Evolutionary conservation across 805 yeast species (phyloP), one percentile per base, ranked within the genome.

Genomic region (Ogataea minuta): DNA sequence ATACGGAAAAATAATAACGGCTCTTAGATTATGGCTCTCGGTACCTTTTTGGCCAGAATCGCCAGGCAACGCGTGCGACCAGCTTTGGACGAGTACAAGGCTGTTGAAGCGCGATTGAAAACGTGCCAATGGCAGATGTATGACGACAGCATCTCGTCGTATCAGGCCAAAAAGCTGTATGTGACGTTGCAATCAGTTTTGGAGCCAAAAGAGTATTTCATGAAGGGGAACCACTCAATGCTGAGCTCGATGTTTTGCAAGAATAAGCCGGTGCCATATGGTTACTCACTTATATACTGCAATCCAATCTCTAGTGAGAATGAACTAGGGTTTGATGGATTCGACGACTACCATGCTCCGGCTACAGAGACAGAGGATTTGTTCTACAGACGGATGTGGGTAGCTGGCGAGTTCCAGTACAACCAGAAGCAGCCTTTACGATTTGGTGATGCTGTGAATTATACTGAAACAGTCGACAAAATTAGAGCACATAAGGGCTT

Each of bases 291-390:
- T 36, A 56, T 84, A 1, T 87, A 71, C 55, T 79, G 79, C 59
- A 84, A 82, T 51, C 89, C 87, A 16, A 51, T 66, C 4, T 62
- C 74, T 25, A 58, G 62, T 26, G 81, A 74, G 37, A 32, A 48
- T 0, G 60, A 61, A 3, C 55, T 87, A 13, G 80, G 83, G 2
- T 33, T 49, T 2, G 97, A 89, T 59, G 96, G 96, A 1, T 89
- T 87, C 60, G 95, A 84, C 48, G 70, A 79, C 31, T 77, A 83
- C 49, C 93, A 84, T 43, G 77, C 89, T 0, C 95, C 95, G 0
- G 52, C 60, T 1, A 42, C 47, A 3, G 44, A 39, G 0, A 23
- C 34, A 4, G 34, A 25, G 4, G 50, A 58, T 21, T 61, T 62
- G 14, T 83, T 72, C 51, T 63, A 59, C 23, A 62, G 91, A 44